Evolutionary conservation across 495 filamentous ascomycete genomes (phyloP), one percentile per base, ranked within the genome.

Genomic region (Tuber calosporum): DNA sequence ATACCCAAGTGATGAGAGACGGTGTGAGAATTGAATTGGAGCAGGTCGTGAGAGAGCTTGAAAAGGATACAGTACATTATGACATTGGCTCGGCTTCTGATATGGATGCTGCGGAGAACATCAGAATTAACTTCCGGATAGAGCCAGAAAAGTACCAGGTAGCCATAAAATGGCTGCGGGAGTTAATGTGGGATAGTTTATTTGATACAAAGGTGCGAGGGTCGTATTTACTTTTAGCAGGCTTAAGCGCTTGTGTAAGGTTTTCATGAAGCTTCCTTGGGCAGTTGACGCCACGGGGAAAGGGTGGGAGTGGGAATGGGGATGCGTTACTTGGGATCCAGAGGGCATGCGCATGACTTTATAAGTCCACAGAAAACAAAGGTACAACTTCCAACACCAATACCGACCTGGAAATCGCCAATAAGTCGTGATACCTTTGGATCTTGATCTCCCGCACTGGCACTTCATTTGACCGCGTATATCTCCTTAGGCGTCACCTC

Each of bases 211-310:
- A 81, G 42, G 81, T 81, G 75, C 26, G 39, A 99, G 85, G 3
- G 93, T 95, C 7, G 92, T 92, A 82, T 98, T 97, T 36, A 92
- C 88, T 82, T 99, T 95, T 19, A 99, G 89, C 74, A 91, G 87
- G 78, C 93, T 91, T 7, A 99, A 87, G 53, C 95, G 92, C 81
- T 97, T 97, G 74, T 93, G 91, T 6, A 99, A 89, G 11, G 92
- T 92, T 83, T 98, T 98, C 87, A 97, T 98, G 84, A 99, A 98
- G 11, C 90, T 93, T 82, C 97, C 95, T 83, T 99, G 95, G 5
- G 93, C 94, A 0, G 93, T 93, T 17, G 94, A 94, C 26, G 87
- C 88, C 3, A 92, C 82, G 30, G 87, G 82, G 19, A 89, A 84
- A 0, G 90, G 87, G 67, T 88, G 86, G 0, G 85, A 86, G 13